Base-by-base conservation (phyloP, 108 stramenopile genomes). In the Phaeodactylum tricornutum region DNA sequence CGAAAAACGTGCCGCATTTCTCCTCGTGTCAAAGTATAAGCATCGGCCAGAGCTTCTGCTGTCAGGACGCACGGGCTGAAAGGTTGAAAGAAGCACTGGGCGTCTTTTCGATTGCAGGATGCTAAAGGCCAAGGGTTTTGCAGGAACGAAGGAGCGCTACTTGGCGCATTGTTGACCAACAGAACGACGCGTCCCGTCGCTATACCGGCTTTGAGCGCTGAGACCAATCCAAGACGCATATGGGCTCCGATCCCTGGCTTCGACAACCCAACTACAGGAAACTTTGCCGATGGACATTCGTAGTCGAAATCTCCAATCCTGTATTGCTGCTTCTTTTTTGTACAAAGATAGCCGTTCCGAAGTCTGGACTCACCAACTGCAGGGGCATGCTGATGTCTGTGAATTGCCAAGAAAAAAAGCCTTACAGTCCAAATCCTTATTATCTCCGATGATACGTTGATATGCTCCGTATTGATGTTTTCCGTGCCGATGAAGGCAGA, bases 61-160 rank as follows among this genome's bases (percentile, higher is more conserved):
- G 64, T 62, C 23, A 66, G 22, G 24, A 54, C 53, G 32, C 71
- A 72, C 1, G 71, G 71, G 24, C 52, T 39, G 12, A 33, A 15
- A 26, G 71, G 65, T 33, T 62, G 34, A 33, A 59, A 72, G 34
- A 66, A 66, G 37, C 71, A 72, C 39, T 72, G 71, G 50, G 57
- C 49, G 37, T 72, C 71, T 0, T 34, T 28, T 21, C 71, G 49
- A 7, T 47, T 7, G 32, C 71, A 72, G 15, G 66, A 58, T 9
- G 65, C 41, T 1, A 47, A 47, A 0, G 32, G 15, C 64, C 64
- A 72, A 2, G 55, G 64, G 16, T 56, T 29, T n/a, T 34, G 59
- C 6, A 66, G 20, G 17, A 40, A 45, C 4, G 34, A 39, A 12
- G 43, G 52, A 22, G 57, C 65, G 0, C 50, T 54, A 4, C 16